Conservation (phyloP, 345 rosid species). For the Eucalyptus tenuipes region DNA sequence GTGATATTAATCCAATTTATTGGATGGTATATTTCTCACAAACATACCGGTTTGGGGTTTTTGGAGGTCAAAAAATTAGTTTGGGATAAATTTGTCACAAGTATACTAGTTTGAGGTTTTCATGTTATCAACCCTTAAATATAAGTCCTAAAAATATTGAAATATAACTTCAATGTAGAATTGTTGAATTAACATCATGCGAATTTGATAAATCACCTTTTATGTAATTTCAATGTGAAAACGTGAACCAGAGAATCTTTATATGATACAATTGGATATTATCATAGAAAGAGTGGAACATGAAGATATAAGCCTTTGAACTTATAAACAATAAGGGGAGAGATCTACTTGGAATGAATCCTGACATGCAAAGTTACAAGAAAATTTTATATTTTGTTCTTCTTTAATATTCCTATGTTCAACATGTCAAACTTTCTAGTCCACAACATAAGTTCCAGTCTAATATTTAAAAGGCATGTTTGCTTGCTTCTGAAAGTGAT, state of each 20-base stretch:
- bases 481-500: background rate
- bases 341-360: background rate
- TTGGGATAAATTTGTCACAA: too few species aligned
- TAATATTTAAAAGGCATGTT: background rate
- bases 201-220: background rate
- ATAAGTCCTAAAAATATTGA: background rate
- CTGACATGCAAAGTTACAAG: background rate
- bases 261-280: background rate
- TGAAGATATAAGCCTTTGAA: background rate
- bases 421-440: background rate
- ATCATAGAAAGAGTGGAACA: background rate
- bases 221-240: background rate
- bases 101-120: too few species aligned
- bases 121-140: background rate
- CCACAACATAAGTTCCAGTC: background rate
- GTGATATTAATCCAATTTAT: too few species aligned
- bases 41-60: too few species aligned
- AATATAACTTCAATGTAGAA: background rate
- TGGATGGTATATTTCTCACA: too few species aligned
- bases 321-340: background rate
- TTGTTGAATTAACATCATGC: background rate
- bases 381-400: background rate
- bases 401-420: background rate
- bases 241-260: background rate
- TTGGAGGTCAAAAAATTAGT: too few species aligned